Percentiles rank a stretch among this genome's conserved stretches.
Conservation (phyloP, 305 asterid species). For the Rubia tinctorum region DNA sequence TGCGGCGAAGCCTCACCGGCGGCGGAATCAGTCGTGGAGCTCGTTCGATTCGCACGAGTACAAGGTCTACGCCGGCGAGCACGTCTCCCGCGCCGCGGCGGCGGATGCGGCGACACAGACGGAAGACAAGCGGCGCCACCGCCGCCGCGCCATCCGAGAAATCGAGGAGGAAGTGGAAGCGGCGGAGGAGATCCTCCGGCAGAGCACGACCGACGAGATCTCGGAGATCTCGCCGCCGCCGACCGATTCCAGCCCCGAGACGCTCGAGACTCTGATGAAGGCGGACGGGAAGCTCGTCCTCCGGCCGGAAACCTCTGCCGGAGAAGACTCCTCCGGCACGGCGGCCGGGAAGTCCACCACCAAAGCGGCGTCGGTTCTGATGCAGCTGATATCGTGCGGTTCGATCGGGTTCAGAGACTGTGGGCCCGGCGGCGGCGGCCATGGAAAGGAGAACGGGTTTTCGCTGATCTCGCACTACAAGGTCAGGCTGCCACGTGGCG, state of each 20-base stretch:
- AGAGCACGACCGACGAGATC: constrained; percentile 46
- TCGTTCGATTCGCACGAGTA: constrained; percentile 69
- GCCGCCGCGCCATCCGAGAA: constrained; percentile 38
- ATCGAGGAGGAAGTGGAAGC: constrained; percentile 32
- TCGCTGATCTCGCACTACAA: constrained; percentile 59
- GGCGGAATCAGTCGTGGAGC: constrained; percentile 80
- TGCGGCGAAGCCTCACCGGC: constrained; percentile 33
- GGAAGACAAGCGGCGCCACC: constrained; percentile 54
- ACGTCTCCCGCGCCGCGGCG: constrained; percentile 41
- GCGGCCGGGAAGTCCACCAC: constrained; percentile 12
- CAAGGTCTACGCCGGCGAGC: constrained; percentile 52
- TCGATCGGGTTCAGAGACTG: constrained; percentile 68
- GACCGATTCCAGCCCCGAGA: constrained; percentile 88
- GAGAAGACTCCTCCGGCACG: constrained; percentile 26
- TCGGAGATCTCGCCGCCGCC: constrained; percentile 78
- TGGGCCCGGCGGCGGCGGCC: constrained; percentile 40
- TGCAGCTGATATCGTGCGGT: constrained; percentile 78
- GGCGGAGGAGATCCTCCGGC: constrained; percentile 1
- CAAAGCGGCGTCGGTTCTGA: constrained; percentile 54
- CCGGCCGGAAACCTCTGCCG: constrained; percentile 23
- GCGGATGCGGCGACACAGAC: constrained; percentile 83
- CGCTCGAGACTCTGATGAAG: constrained; percentile 67
- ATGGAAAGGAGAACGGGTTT: constrained; percentile 31
- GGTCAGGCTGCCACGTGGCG: constrained; percentile 55
- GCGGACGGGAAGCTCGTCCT: constrained; percentile 50